phyloP scores from a whole-genome alignment of 305 asterid species.

The Lippia alba region DNA sequence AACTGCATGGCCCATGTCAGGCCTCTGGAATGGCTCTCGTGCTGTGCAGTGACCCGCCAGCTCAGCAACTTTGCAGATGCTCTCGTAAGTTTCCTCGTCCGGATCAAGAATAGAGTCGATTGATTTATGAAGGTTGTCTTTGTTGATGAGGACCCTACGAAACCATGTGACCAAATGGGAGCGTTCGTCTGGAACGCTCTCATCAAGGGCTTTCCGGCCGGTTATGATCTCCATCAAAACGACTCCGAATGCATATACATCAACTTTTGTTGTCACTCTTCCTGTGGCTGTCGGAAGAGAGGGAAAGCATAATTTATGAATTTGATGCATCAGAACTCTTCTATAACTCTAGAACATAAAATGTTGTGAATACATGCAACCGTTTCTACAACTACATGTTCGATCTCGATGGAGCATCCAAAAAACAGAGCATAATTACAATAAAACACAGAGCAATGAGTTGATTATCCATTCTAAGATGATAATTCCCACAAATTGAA shows the following conservation, averaged over 20 bases:
- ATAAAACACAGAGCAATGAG: not conserved
- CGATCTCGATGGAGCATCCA: not conserved
- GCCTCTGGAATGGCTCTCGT: conserved; percentile 90
- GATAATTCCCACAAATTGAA: conserved; percentile 1
- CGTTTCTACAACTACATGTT: not conserved
- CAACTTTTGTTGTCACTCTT: conserved; percentile 92
- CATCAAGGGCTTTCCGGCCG: conserved; percentile 86
- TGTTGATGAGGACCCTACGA: conserved; percentile 84
- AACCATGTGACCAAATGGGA: conserved; percentile 94
- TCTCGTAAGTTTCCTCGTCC: conserved; percentile 77
- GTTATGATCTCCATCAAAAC: conserved; percentile 89
- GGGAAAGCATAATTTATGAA: not conserved
- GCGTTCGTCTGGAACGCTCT: conserved; percentile 82
- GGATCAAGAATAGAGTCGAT: conserved; percentile 73
- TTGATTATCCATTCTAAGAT: not conserved
- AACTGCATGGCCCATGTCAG: conserved; percentile 98
- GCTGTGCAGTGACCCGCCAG: conserved; percentile 93
- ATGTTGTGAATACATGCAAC: not conserved
- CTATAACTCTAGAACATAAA: not conserved
- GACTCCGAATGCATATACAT: conserved; percentile 92
- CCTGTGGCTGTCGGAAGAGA: conserved; percentile 71
- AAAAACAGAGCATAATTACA: not conserved
- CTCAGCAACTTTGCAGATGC: conserved; percentile 87
- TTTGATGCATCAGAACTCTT: not conserved
- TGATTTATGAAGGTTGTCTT: conserved; percentile 72